Base-by-base conservation (phyloP, 148 eudicot genomes). In the Agrostemma githago region DNA sequence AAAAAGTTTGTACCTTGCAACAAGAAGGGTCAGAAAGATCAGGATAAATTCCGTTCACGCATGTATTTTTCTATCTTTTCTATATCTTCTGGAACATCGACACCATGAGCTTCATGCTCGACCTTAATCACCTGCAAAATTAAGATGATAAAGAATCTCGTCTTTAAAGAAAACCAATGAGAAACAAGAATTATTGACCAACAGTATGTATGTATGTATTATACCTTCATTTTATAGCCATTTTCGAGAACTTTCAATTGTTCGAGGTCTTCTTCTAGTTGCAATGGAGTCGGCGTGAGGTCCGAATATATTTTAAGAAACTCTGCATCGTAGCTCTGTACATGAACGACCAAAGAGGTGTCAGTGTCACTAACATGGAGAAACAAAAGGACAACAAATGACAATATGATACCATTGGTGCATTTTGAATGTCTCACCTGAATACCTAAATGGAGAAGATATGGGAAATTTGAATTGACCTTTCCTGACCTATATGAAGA, bases 261-360 rank as follows among this genome's bases (percentile, higher is more conserved):
- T 77, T 93, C 97, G 75, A 93, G 83, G 83, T 93, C 97, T 85
- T 93, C 98, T 85, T 94, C 96, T n/a, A 94, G 88, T 78, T 94
- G 97, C 77, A 94, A 78, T 38, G 92, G 97, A 62, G 98, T 89
- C 68, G 97, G 88, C 19, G 87, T 77, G 59, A 94, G 87, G 78
- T 86, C 85, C 1, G 97, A 83, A 77, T 92, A 94, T 83, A 88
- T 80, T 75, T 79, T 85, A 34, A 91, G 87, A 78, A 94, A 92
- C 77, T 92, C 85, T 19, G 96, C 76, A 75, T 91, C 97, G 78
- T 74, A 89, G 80, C 96, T 92, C 97, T 94, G 87, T 48, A 34
- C 63, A 78, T 7, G 69, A n/a, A 70, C n/a, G 44, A 38, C 11
- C 75, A 67, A 63, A 11, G 3, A 44, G 56, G 43, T 16, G 73